Base-by-base conservation (phyloP, 306 rosid genomes). In the Vachellia collinsii region DNA sequence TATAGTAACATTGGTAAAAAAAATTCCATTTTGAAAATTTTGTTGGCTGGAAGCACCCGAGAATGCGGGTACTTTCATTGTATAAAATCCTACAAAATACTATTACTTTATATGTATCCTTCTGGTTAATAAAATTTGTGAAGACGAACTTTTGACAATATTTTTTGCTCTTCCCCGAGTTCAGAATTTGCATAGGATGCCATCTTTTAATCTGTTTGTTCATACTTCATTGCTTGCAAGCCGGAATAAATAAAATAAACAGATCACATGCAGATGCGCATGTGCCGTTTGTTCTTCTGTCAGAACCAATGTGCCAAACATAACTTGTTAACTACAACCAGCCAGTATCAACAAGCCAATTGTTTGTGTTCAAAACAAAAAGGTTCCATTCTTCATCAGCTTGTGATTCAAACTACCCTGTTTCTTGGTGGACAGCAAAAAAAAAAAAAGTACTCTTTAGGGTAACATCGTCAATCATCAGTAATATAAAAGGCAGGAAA, bases 141-240 rank as follows among this genome's bases (percentile, higher is more conserved):
- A 29, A 29, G 34, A 29, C 1, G 34, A 29, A 29, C 34, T 64
- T 22, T 48, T 42, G 4, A 42, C 3, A 75, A n/a, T 36, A 7
- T n/a, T 20, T 7, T 8, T 20, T 19, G 3, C 2, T 3, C 71
- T 34, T 59, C 20, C 37, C 22, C 47, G 54, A 62, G 10, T 16
- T 68, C n/a, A 22, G 43, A 43, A 67, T 16, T 58, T 61, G 65
- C 85, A 75, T 76, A 68, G 77, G 77, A 81, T 68, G 14, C 84
- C 68, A 66, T 63, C 37, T 39, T 23, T 64, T 36, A 71, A 19
- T 8, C 22, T 75, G 75, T 81, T 48, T 81, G 62, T 68, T 48
- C 66, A 59, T 11, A 23, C 37, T 75, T 53, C 64, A 54, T 36
- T 56, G 72, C 75, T 56, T 34, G 36, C 13, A 58, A 41, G 43